Evolutionary conservation across 1,284 basidiomycete species (phyloP), one percentile per base, ranked within the genome.

Genomic region (Coniferiporia weirii): DNA sequence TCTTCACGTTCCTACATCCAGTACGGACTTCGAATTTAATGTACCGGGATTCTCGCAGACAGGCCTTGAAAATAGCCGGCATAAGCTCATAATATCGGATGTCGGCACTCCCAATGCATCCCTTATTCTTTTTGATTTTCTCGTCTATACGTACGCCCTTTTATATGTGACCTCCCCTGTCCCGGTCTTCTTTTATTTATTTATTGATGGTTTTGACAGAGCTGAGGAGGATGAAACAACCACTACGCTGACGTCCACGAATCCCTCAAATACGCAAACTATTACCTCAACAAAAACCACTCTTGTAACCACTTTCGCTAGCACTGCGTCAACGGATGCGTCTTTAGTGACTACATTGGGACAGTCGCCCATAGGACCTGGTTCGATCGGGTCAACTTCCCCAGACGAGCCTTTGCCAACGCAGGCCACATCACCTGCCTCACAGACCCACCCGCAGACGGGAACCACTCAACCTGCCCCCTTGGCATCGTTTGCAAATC

Each of bases 41-140:
- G 36, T 47, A 17, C 36, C 13, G 12, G 43, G 19, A 12, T 63
- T 51, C 51, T n/a, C 15, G 1, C 60, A 36, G 32, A 13, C 5
- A 1, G 17, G 27, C 17, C 40, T 61, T 9, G 40, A 8, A 12
- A 45, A 52, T 19, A 36, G 10, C 5, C 8, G 9, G 27, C 54
- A 56, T 17, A 19, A n/a, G 22, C 35, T 60, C 36, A 46, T 38
- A 27, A 57, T 60, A 20, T 44, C 19, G 15, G 47, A 46, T n/a
- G 43, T 34, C 20, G 46, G 34, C 20, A 13, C 36, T n/a, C 27
- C 43, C 43, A 47, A 44, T 17, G 43, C n/a, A 12, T 52, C 48
- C 17, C 36, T 60, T 6, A 52, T 55, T 7, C 51, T 63, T 15
- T 63, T 63, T 47, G 61, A 63, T 40, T 63, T 60, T 36, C 50